These are phyloP conservation scores for Pontederia crassipes DNA, from an alignment of 176 grass and related monocot species.

Conservation along the genomic window DNA sequence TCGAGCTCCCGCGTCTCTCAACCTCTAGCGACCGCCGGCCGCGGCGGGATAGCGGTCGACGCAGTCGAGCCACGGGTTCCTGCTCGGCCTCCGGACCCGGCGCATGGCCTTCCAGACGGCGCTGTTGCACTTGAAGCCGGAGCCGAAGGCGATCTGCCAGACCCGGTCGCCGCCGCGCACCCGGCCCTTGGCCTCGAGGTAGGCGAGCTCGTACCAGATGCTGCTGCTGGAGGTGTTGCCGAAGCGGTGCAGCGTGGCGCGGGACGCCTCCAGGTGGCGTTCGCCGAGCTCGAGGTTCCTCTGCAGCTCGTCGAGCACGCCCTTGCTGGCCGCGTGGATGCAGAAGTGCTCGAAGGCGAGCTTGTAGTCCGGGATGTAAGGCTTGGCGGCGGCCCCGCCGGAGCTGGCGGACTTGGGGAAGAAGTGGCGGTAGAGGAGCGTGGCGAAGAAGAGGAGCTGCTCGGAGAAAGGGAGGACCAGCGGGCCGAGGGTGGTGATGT, in stretches of 20 bases:
- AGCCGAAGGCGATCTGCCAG: constrained; percentile 98
- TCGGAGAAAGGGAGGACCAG: constrained; percentile 93
- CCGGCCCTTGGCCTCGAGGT: constrained; percentile 82
- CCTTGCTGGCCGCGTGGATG: constrained; percentile 86
- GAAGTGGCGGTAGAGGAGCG: constrained; percentile 76
- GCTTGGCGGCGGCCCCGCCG: constrained; percentile 29
- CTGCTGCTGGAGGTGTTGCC: constrained; percentile 94
- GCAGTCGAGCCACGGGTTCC: constrained; percentile 77
- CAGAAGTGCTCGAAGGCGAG: constrained; percentile 95
- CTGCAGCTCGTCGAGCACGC: constrained; percentile 92
- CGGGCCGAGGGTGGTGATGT: constrained; percentile 93
- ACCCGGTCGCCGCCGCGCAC: constrained; percentile 85
- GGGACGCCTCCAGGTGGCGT: constrained; percentile 74
- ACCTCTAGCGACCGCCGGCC: not conserved
- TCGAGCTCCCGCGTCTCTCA: not conserved
- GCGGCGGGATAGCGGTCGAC: constrained; percentile 52
- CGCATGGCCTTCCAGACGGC: constrained; percentile 79
- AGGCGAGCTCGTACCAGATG: constrained; percentile 97
- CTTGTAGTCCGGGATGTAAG: constrained; percentile 98
- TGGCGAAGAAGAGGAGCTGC: constrained; percentile 90
- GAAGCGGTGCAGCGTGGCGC: constrained; percentile 82
- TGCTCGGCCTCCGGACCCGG: constrained; percentile 48
- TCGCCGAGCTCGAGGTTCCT: constrained; percentile 63
- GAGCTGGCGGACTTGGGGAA: constrained; percentile 39
- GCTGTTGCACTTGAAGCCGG: constrained; percentile 99